Percentiles rank a stretch among this genome's conserved stretches.
Evolutionary conservation across 768 basidiomycete species (phyloP).

Genomic region (Termitomyces titanicus): DNA sequence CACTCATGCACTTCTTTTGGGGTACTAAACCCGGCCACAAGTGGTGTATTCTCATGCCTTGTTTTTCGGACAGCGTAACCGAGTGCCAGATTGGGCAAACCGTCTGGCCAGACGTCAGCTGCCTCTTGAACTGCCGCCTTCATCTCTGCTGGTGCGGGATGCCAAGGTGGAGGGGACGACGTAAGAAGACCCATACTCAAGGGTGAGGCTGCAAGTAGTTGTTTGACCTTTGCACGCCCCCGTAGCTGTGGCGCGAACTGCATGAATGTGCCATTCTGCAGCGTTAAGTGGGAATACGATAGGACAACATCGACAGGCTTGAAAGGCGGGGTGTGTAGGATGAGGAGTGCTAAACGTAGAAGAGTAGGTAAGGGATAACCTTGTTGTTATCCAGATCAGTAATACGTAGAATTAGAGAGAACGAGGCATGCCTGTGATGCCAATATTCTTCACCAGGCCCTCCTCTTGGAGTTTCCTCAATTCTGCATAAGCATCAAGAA

Average conservation of each 20-base stretch:
- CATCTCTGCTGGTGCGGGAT: constrained; percentile 62
- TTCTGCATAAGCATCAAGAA: constrained; percentile 66
- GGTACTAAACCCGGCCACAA: constrained; percentile 72
- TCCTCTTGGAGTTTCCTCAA: constrained; percentile 67
- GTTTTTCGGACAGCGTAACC: constrained; percentile 63
- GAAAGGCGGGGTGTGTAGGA: constrained; percentile 62
- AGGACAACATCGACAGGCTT: constrained; percentile 75
- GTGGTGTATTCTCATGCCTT: constrained; percentile 43
- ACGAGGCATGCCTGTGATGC: constrained; percentile 63
- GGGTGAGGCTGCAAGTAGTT: constrained; percentile 77
- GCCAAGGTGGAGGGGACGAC: constrained; percentile 58
- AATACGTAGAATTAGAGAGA: neutral
- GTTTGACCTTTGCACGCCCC: constrained; percentile 59
- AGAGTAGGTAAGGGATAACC: constrained; percentile 81
- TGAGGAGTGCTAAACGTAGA: constrained; percentile 76
- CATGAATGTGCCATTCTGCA: constrained; percentile 65
- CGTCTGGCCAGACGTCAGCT: constrained; percentile 35
- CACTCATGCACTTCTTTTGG: constrained; percentile 72
- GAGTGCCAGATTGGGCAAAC: constrained; percentile 64
- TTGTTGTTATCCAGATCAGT: constrained; percentile 22
- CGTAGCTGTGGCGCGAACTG: constrained; percentile 55
- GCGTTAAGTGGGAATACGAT: constrained; percentile 76
- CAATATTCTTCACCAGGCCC: constrained; percentile 69
- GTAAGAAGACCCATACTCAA: constrained; percentile 82
- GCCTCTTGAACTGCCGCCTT: constrained; percentile 40